Evolutionary conservation across 148 eudicot species (phyloP), one percentile per base, ranked within the genome.

Genomic region (Chenopodium berlandieri): DNA sequence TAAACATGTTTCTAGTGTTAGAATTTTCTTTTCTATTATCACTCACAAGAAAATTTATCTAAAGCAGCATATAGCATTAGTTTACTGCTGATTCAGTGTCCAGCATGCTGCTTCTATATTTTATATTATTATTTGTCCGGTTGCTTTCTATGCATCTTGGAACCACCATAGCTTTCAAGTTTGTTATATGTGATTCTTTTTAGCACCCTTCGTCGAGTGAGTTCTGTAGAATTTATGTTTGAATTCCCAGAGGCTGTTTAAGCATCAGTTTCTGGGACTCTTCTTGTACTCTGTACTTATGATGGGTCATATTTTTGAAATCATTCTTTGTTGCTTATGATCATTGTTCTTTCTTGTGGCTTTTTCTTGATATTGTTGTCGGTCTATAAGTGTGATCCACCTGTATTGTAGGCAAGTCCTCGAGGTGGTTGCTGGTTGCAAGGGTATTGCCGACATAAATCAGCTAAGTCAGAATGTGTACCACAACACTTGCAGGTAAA

Each of bases 401-500:
- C 16, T 62, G n/a, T 25, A 32, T 48, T 85, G 50, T 84, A 96
- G 99, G 93, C 99, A 96, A 91, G 99, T 96, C 62, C 99, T 96
- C 83, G 98, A 96, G 91, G 97, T 94, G 47, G 97, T 96, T 67
- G 95, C 92, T 84, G 97, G 95, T 37, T 90, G 95, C 85, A 96
- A 92, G 89, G 94, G 92, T 77, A 89, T 90, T 58, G 87, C 84
- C 62, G 95, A 96, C 78, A 85, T 88, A 77, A 85, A 85, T 83
- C 91, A 91, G 82, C 90, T 96, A 75, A 87, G 94, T 89, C 87
- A 84, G 88, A 89, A 87, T 79, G 32, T 96, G 81, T 94, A 92
- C 87, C 98, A 92, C 89, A 96, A 91, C 76, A 96, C 99, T 31
- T 94, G 99, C 98, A 91, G 99, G 99, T 96, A 85, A 46, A 71